Percentiles rank a stretch among this genome's conserved stretches.
phyloP scores from a whole-genome alignment of 345 rosid genomes.

The Pistacia integerrima region DNA sequence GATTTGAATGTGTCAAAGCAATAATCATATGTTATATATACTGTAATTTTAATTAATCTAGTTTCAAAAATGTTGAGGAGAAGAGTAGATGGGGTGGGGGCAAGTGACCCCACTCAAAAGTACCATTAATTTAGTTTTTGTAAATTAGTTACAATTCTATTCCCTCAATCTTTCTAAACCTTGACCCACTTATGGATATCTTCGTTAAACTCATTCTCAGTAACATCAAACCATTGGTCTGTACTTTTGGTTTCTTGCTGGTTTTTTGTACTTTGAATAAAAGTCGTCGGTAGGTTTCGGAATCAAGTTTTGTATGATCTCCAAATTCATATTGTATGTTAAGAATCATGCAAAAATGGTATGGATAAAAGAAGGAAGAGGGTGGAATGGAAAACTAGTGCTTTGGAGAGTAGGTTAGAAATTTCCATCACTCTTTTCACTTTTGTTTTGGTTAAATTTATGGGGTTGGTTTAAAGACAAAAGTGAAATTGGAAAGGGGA shows the following conservation, averaged over 20 bases:
- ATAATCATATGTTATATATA: not conserved
- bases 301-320: conserved; percentile 1
- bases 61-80: too few species aligned
- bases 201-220: too few species aligned
- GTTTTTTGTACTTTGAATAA: too few species aligned
- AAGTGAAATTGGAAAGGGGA: not conserved
- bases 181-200: too few species aligned
- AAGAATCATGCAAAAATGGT: conserved; percentile 9
- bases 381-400: not conserved
- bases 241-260: too few species aligned
- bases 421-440: not conserved
- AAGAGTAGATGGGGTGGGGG: too few species aligned
- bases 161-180: too few species aligned
- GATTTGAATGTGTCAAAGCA: not conserved
- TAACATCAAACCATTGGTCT: too few species aligned
- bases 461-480: not conserved
- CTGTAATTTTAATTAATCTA: too few species aligned
- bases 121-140: too few species aligned
- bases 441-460: not conserved
- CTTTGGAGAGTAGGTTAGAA: not conserved
- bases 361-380: not conserved
- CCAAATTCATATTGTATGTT: not conserved
- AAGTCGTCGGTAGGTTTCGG: not conserved
- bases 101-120: too few species aligned
- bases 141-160: too few species aligned